Evolutionary conservation across 345 rosid species (phyloP).

Genomic region (Moricandia moricandioides): DNA sequence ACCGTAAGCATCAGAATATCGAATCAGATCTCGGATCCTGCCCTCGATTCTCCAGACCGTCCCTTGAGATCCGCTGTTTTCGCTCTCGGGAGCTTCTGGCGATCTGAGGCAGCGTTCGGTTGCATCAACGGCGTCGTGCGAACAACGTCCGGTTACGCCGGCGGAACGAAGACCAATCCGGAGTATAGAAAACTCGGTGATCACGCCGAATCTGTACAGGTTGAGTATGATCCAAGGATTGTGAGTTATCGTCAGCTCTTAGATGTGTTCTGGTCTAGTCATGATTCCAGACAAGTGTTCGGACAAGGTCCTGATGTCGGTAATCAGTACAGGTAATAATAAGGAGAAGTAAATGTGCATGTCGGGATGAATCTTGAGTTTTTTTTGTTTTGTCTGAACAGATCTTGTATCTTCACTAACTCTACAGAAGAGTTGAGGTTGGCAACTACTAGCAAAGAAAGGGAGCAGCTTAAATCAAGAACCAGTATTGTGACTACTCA

Average conservation of each 20-base stretch:
- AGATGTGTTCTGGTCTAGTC: conserved; percentile 88
- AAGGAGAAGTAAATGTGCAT: too few relatives aligned
- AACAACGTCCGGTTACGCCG: conserved; percentile 68
- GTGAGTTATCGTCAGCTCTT: conserved; percentile 63
- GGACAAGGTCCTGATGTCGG: conserved; percentile 71
- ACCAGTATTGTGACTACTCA: too few relatives aligned
- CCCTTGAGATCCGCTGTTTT: conserved; percentile 62
- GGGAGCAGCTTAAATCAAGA: too few relatives aligned
- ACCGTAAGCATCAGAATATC: conserved; percentile 57
- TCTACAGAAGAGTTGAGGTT: too few relatives aligned
- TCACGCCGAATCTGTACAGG: conserved; percentile 92
- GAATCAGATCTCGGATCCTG: conserved; percentile 45
- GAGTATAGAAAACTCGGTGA: conserved; percentile 75
- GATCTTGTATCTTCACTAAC: too few relatives aligned
- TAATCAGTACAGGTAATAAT: too few relatives aligned
- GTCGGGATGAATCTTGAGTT: too few relatives aligned
- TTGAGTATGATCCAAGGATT: conserved; percentile 74
- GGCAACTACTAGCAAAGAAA: too few relatives aligned
- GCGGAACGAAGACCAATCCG: conserved; percentile 75
- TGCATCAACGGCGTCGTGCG: conserved; percentile 79
- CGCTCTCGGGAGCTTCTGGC: conserved; percentile 93
- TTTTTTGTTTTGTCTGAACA: too few relatives aligned
- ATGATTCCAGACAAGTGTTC: conserved; percentile 85
- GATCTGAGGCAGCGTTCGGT: conserved; percentile 91
- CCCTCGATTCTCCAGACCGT: conserved; percentile 40